Base-by-base conservation (phyloP, 1,139 yeast species). In the Sugiyamaella xylanicola region DNA sequence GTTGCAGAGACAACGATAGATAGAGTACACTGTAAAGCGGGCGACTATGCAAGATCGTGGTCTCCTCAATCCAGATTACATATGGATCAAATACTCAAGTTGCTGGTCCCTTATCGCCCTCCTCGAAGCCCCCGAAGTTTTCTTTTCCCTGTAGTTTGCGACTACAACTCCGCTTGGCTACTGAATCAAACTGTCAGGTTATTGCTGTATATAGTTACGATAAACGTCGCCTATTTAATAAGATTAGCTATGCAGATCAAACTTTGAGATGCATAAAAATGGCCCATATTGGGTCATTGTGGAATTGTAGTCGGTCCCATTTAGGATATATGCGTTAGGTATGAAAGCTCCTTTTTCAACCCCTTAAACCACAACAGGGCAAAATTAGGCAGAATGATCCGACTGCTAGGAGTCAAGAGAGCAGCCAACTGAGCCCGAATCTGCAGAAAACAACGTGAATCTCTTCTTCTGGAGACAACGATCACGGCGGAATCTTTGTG, bases 321-420 rank as follows among this genome's bases (percentile, higher is more conserved):
- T 45, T 45, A 19, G 42, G 41, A 13, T 15, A 32, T 19, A 45
- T 21, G 41, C 36, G n/a, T 35, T 32, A 19, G 17, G 49, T 36
- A 45, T 32, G 41, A 32, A 8, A 8, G 37, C 50, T 46, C 50
- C 50, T 46, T 36, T 45, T 37, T 46, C 21, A 22, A 35, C 50
- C 42, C 47, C 29, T 43, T 25, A 43, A 32, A 45, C 11, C 32
- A 37, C 29, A 8, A 32, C 37, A 11, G 15, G 29, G 29, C 29
- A 5, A 25, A 15, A 8, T 4, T 13, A 25, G 15, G 37, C 4
- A 32, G 15, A 32, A 13, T 32, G 15, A 32, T 32, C 37, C 37
- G 15, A n/a, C 37, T 4, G 37, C 37, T 32, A 8, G 13, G 37
- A 15, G 4, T 8, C 37, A 7, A 32, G 9, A 25, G 9, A 9